A percentile compares a stretch with the other conserved stretches of the same genome.
Evolutionary conservation across 2,329 filamentous ascomycete species (phyloP).

Genomic region (Colletotrichum sp.): DNA sequence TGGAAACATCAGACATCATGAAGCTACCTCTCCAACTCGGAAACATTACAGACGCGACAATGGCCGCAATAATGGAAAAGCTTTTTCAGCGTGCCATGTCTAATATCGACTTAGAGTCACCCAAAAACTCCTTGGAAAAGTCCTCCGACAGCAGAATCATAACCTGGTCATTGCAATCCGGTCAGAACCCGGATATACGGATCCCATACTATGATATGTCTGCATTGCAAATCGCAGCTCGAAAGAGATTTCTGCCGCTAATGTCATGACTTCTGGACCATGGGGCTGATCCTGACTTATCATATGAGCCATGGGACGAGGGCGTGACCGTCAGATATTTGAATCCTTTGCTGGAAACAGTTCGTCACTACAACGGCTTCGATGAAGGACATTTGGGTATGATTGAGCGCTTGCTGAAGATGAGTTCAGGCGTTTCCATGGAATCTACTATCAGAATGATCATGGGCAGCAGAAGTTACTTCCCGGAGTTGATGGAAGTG

Average conservation of each 20-base stretch:
- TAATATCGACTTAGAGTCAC: no score
- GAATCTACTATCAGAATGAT: background rate
- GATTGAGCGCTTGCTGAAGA: background rate
- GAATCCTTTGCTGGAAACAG: background rate
- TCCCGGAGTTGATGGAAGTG: background rate
- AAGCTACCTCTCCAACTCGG: background rate
- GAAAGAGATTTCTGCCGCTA: accelerated
- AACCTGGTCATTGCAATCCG: background rate
- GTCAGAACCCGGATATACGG: background rate
- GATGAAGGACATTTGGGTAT: background rate
- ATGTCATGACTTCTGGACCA: background rate
- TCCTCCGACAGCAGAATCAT: background rate
- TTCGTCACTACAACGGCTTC: background rate
- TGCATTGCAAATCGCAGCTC: background rate
- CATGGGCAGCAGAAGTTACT: background rate
- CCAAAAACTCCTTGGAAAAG: no score
- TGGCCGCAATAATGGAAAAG: background rate
- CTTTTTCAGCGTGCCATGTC: background rate
- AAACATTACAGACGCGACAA: background rate
- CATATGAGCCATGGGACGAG: no score
- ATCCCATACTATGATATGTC: no score
- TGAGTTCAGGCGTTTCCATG: background rate
- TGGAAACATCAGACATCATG: background rate
- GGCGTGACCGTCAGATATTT: background rate
- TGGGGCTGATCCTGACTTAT: background rate